Percentiles rank a stretch among this genome's conserved stretches.
Evolutionary conservation across 768 basidiomycete species (phyloP).

Genomic region (Leucogyrophana mollusca): DNA sequence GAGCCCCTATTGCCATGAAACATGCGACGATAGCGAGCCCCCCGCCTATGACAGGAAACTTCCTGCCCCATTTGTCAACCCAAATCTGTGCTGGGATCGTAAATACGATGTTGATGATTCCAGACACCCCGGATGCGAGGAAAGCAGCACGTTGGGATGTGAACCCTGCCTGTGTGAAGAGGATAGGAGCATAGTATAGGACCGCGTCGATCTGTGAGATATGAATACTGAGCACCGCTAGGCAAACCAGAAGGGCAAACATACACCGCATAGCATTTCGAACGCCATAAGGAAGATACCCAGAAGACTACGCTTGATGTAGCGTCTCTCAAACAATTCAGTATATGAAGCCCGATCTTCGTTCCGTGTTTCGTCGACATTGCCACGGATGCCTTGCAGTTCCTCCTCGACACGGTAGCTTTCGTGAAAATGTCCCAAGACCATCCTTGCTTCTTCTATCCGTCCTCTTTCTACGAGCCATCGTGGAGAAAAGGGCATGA

Average conservation of each 20-base stretch:
- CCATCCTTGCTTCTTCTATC: slow-evolving; percentile 28
- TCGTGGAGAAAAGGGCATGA: slow-evolving; percentile 19
- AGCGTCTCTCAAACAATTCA: slow-evolving; percentile 27
- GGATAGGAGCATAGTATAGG: slow-evolving; percentile 41
- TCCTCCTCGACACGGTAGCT: slow-evolving; percentile 18
- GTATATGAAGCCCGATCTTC: slow-evolving; percentile 17
- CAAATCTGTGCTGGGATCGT: slow-evolving; percentile 38
- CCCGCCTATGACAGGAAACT: slow-evolving; percentile 39
- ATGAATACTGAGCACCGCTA: neutral
- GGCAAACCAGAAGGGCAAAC: neutral
- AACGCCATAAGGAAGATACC: slow-evolving; percentile 45
- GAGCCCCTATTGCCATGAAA: slow-evolving; percentile 41
- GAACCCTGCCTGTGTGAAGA: slow-evolving; percentile 53
- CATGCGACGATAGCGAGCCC: slow-evolving; percentile 36
- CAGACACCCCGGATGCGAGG: slow-evolving; percentile 49
- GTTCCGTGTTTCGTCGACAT: slow-evolving; percentile 20
- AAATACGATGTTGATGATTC: slow-evolving; percentile 39
- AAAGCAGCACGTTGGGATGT: slow-evolving; percentile 45
- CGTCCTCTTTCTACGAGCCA: slow-evolving; percentile 33
- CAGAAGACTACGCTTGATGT: slow-evolving; percentile 34
- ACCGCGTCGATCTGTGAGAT: slow-evolving; percentile 25
- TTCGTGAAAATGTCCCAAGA: slow-evolving; percentile 21
- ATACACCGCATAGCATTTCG: slow-evolving; percentile 36
- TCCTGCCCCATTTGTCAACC: slow-evolving; percentile 38
- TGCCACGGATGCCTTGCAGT: slow-evolving; percentile 14